Conservation (phyloP, 1,284 basidiomycete genomes). For the Phellopilus nigrolimitatus region DNA sequence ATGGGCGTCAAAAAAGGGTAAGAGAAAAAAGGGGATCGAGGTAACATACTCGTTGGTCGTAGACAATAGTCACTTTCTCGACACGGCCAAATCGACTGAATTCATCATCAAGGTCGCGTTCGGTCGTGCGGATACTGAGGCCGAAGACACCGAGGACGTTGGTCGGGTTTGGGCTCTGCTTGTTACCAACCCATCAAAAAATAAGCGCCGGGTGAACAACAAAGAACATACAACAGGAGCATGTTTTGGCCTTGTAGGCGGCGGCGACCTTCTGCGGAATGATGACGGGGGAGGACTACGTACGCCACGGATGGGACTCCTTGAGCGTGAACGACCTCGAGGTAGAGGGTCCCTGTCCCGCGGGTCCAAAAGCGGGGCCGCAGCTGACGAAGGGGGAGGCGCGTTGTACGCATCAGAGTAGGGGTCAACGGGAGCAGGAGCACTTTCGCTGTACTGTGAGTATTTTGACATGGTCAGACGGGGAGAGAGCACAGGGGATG, state of each 20-base stretch:
- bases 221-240: slow-evolving; percentile 62
- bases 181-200: slow-evolving; percentile 35
- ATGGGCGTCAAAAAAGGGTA: slow-evolving; percentile 11
- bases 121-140: slow-evolving; percentile 89
- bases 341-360: slow-evolving; percentile 41
- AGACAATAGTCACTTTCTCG: slow-evolving; percentile 97
- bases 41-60: slow-evolving; percentile 86
- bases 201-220: slow-evolving; percentile 13
- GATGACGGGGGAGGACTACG: slow-evolving; percentile 42
- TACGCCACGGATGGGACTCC: slow-evolving; percentile 52
- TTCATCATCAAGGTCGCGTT: slow-evolving; percentile 92
- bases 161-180: slow-evolving; percentile 79
- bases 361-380: slow-evolving; percentile 35
- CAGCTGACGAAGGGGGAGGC: slow-evolving; percentile 43
- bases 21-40: not conserved
- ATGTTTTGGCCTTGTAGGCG: slow-evolving; percentile 58
- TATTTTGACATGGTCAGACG: slow-evolving; percentile 11
- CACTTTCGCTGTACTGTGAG: slow-evolving; percentile 39
- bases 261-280: slow-evolving; percentile 38
- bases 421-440: slow-evolving; percentile 61
- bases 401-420: slow-evolving; percentile 78
- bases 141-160: slow-evolving; percentile 95
- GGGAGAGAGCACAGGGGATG: not conserved
- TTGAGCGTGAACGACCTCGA: slow-evolving; percentile 57
- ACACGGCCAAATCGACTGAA: slow-evolving; percentile 87